Evolutionary conservation across 169 alveolate species (phyloP).

Genomic region (Plasmodium vivax): DNA sequence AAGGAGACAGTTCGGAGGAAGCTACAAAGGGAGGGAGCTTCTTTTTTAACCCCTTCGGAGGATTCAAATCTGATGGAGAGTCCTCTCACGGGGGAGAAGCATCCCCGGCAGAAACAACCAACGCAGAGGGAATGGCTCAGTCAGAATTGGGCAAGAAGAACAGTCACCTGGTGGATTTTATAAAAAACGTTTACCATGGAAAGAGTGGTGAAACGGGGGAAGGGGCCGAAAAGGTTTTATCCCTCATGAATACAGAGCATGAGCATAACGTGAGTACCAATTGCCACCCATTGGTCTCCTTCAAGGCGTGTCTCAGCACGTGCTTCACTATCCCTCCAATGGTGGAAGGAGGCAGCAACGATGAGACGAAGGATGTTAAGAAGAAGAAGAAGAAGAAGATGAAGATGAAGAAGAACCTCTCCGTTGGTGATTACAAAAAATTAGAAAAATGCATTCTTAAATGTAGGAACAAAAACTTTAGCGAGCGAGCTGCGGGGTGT

Average conservation of each 20-base stretch:
- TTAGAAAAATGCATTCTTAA: conserved; percentile 27
- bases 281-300: conserved; percentile 8
- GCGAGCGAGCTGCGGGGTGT: neutral
- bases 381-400: neutral
- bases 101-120: neutral
- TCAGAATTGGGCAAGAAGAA: neutral
- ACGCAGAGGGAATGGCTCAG: neutral
- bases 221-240: neutral
- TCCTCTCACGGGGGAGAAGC: neutral
- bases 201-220: conserved; percentile 5
- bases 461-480: conserved; percentile 12
- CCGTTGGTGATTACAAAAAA: conserved; percentile 6
- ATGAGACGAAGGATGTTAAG: too few species aligned
- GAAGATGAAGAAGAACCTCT: neutral
- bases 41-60: neutral
- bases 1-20: neutral
- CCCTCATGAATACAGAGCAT: neutral
- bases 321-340: neutral
- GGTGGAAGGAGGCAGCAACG: neutral
- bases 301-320: conserved; percentile 14
- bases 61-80: neutral
- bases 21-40: neutral
- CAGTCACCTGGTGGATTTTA: neutral
- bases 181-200: conserved; percentile 6
- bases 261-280: neutral